Evolutionary conservation across 345 rosid genomes (phyloP).

Genomic region (Hevea brasiliensis): DNA sequence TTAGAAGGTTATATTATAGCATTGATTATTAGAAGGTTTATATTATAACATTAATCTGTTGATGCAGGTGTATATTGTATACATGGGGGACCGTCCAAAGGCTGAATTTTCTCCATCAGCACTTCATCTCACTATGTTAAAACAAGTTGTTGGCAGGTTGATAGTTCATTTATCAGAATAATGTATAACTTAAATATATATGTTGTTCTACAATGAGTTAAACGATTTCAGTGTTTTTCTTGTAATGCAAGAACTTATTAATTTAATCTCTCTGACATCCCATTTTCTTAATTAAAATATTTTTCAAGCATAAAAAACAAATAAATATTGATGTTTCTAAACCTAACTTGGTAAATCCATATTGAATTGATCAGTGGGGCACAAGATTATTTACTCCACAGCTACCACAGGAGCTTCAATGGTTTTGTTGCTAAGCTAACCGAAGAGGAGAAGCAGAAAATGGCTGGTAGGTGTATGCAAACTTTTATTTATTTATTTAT

Average conservation of each 20-base stretch:
- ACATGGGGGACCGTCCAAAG: slow-evolving; percentile 50
- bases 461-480: slow-evolving; percentile 17
- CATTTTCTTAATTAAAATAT: too few species aligned
- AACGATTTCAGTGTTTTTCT: too few species aligned
- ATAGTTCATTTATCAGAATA: not conserved
- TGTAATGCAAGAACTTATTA: too few species aligned
- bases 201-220: too few species aligned
- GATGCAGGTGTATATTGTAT: slow-evolving; percentile 44
- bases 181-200: too few species aligned
- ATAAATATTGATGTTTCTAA: not conserved
- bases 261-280: too few species aligned
- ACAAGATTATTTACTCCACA: slow-evolving; percentile 39
- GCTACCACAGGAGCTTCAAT: slow-evolving; percentile 53
- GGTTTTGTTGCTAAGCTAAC: slow-evolving; percentile 56
- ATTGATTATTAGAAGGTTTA: too few species aligned
- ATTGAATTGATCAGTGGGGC: slow-evolving; percentile 29
- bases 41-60: too few species aligned
- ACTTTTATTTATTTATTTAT: too few species aligned
- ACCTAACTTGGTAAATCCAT: not conserved
- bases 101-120: slow-evolving; percentile 36
- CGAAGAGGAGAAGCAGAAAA: slow-evolving; percentile 26
- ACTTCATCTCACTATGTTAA: slow-evolving; percentile 43
- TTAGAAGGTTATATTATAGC: too few species aligned
- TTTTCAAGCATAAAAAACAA: too few species aligned
- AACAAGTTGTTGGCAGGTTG: slow-evolving; percentile 41